Conservation (phyloP, 2,329 filamentous ascomycete species). For the Colletotrichum eleusines region DNA sequence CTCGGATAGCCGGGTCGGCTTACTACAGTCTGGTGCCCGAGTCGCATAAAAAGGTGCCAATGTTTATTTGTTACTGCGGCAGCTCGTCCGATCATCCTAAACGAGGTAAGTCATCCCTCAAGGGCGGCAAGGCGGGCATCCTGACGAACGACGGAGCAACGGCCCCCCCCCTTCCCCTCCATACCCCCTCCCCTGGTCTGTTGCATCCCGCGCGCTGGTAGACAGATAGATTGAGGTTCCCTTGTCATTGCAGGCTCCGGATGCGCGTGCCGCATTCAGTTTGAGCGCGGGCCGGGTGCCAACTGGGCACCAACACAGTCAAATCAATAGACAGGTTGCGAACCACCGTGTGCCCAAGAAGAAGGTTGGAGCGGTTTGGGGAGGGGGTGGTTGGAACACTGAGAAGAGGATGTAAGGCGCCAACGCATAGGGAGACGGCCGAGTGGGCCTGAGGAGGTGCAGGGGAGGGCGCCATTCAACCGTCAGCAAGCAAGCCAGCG, state of each 20-base stretch:
- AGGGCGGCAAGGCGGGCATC: conserved; percentile 2
- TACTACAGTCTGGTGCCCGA: conserved; percentile 7
- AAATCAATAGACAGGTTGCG: conserved; percentile 16
- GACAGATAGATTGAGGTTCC: conserved; percentile 6
- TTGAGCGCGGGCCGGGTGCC: conserved; percentile 4
- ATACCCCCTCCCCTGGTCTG: conserved; percentile 17
- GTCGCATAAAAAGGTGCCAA: conserved; percentile 24
- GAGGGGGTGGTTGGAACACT: conserved; percentile 13
- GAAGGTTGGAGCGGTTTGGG: conserved; percentile 16
- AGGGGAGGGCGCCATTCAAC: conserved; percentile 18
- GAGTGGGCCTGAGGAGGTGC: conserved; percentile 27
- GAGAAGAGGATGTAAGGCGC: conserved; percentile 30
- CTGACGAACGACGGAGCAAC: conserved; percentile 19
- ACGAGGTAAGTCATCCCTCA: conserved; percentile 20
- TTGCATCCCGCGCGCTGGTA: conserved; percentile 8
- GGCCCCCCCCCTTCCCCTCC: neutral
- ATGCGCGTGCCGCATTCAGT: neutral
- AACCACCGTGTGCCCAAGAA: conserved; percentile 21
- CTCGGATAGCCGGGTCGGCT: conserved; percentile 25
- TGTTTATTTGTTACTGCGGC: conserved; percentile 26
- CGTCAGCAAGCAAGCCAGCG: conserved; percentile 8
- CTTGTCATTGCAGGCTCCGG: conserved; percentile 1
- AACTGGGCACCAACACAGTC: conserved; percentile 25
- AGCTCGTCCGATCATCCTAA: conserved; percentile 23
- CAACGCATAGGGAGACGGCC: conserved; percentile 31